phyloP scores from a whole-genome alignment of 768 basidiomycete genomes.

The Ramaria sp. region DNA sequence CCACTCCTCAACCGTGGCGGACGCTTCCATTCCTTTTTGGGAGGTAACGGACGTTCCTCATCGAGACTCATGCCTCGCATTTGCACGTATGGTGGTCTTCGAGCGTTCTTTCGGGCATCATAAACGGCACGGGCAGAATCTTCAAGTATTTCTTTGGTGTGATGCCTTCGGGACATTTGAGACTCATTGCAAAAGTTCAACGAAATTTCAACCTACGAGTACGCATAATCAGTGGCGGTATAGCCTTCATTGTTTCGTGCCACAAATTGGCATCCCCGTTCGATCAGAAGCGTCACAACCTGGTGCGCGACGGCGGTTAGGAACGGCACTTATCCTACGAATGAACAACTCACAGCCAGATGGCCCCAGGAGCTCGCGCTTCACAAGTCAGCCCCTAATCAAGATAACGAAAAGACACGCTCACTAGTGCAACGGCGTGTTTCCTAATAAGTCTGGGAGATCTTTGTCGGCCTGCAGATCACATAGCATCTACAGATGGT shows the following conservation, averaged over 20 bases:
- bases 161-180: constrained; percentile 38
- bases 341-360: constrained; percentile 45
- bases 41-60: constrained; percentile 6
- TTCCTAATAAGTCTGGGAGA: constrained; percentile 83
- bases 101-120: constrained; percentile 47
- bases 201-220: constrained; percentile 45
- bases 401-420: constrained; percentile 19
- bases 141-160: constrained; percentile 66
- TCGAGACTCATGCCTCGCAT: neutral
- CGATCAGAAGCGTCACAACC: constrained; percentile 80
- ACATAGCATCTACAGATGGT: constrained; percentile 61
- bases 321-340: constrained; percentile 5
- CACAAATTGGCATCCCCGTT: constrained; percentile 75
- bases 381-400: constrained; percentile 7
- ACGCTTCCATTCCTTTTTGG: constrained; percentile 19
- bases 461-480: constrained; percentile 87
- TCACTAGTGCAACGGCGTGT: constrained; percentile 89
- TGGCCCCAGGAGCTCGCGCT: constrained; percentile 88
- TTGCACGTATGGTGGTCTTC: constrained; percentile 57
- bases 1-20: constrained; percentile 60
- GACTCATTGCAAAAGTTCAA: constrained; percentile 1
- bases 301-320: constrained; percentile 21
- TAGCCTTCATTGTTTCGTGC: constrained; percentile 87
- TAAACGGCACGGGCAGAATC: constrained; percentile 75
- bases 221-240: constrained; percentile 88